Conservation (phyloP, 2,329 filamentous ascomycete genomes). For the Paramyrothecium sp. region DNA sequence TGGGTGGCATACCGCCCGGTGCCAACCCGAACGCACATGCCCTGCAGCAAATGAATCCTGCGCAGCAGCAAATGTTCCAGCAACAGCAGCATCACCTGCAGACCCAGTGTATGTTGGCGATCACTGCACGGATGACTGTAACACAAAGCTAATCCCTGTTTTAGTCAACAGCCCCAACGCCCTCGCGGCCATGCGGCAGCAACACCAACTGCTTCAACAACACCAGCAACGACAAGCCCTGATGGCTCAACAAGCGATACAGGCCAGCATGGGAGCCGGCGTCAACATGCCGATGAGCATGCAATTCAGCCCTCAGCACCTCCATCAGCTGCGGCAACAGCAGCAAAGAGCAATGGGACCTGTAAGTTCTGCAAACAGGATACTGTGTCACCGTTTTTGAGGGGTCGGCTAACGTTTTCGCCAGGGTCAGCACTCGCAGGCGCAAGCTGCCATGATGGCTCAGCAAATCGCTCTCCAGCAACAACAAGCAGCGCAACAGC, state of each 20-base stretch:
- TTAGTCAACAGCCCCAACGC: slow-evolving; percentile 34
- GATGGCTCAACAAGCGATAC: slow-evolving; percentile 54
- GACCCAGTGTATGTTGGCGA: slow-evolving; percentile 28
- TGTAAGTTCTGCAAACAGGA: slow-evolving; percentile 27
- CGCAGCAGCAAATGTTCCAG: slow-evolving; percentile 56
- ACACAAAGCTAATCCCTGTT: slow-evolving; percentile 1
- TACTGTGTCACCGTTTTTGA: background rate
- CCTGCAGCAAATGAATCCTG: slow-evolving; percentile 69
- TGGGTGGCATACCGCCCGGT: slow-evolving; percentile 73
- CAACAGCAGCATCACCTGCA: slow-evolving; percentile 44
- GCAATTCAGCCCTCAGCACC: slow-evolving; percentile 50
- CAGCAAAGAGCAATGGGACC: slow-evolving; percentile 36
- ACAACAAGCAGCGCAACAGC: slow-evolving; percentile 32
- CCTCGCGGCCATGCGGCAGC: slow-evolving; percentile 48
- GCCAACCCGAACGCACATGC: slow-evolving; percentile 66
- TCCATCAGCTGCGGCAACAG: slow-evolving; percentile 46
- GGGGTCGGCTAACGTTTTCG: slow-evolving; percentile 5
- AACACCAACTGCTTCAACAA: slow-evolving; percentile 53
- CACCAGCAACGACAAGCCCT: slow-evolving; percentile 52
- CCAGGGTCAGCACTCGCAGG: slow-evolving; percentile 27
- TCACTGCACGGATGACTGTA: background rate
- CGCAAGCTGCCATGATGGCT: slow-evolving; percentile 40
- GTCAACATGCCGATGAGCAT: slow-evolving; percentile 52
- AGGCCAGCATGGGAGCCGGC: slow-evolving; percentile 48
- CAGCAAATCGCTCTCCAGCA: slow-evolving; percentile 38